Percentiles rank a stretch among this genome's conserved stretches.
phyloP scores from a whole-genome alignment of 495 filamentous ascomycete species.

The Cercophora samala region DNA sequence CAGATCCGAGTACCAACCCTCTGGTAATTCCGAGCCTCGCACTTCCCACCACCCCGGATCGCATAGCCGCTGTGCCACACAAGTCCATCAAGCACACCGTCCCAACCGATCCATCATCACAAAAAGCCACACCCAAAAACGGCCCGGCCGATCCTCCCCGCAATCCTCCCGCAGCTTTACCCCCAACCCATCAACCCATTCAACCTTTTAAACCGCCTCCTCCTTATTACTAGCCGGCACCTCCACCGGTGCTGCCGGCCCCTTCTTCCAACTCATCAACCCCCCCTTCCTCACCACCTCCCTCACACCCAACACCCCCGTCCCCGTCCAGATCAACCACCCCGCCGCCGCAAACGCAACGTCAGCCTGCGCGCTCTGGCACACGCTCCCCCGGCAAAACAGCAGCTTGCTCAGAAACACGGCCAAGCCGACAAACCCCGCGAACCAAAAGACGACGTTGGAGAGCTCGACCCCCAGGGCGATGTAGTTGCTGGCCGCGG shows the following conservation, averaged over 20 bases:
- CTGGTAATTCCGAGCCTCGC: neutral
- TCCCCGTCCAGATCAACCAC: constrained; percentile 44
- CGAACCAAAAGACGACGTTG: constrained; percentile 80
- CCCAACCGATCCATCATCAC: neutral
- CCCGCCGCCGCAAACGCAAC: constrained; percentile 45
- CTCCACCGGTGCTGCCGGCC: constrained; percentile 3
- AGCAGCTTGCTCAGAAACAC: constrained; percentile 57
- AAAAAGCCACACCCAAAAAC: neutral
- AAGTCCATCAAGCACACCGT: no score
- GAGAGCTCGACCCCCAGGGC: constrained; percentile 59
- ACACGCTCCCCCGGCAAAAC: constrained; percentile 52
- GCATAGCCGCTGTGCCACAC: neutral
- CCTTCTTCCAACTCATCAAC: constrained; percentile 26
- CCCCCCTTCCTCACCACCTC: constrained; percentile 39
- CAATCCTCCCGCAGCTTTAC: neutral
- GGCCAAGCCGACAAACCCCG: constrained; percentile 69
- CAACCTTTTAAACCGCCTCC: neutral
- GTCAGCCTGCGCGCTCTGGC: constrained; percentile 46
- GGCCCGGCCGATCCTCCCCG: neutral
- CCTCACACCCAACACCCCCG: constrained; percentile 33
- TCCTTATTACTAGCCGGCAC: neutral
- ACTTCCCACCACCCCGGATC: neutral
- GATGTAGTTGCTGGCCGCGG: constrained; percentile 54
- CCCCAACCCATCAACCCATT: neutral
- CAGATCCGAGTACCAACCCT: neutral